Conservation (phyloP, 345 rosid genomes). For the Draba incana region DNA sequence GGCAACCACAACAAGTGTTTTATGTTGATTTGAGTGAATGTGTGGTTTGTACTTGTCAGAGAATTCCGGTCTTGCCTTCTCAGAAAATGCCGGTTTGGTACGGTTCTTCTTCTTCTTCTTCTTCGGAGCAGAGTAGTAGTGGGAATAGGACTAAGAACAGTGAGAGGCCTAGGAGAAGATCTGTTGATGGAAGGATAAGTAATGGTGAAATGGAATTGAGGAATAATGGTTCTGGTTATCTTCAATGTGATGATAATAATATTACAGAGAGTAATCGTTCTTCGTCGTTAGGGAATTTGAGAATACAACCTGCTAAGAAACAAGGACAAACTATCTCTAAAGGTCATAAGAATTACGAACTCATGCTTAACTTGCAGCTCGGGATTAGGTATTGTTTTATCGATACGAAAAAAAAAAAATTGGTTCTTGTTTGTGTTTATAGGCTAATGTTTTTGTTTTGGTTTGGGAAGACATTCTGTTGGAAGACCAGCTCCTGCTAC, state of each 20-base stretch:
- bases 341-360: conserved; percentile 96
- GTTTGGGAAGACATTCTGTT: conserved; percentile 69
- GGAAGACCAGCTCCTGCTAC: conserved; percentile 92
- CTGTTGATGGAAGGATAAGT: conserved; percentile 70
- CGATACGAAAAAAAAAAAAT: neutral
- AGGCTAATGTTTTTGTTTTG: neutral
- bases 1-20: conserved; percentile 83
- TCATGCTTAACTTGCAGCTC: conserved; percentile 96
- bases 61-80: conserved; percentile 67
- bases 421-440: neutral
- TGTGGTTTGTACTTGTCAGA: conserved; percentile 63
- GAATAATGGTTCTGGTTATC: conserved; percentile 51
- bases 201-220: conserved; percentile 49
- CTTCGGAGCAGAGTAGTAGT: conserved; percentile 42
- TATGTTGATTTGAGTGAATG: conserved; percentile 63
- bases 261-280: conserved; percentile 36
- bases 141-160: conserved; percentile 42
- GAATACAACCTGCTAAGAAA: conserved; percentile 62
- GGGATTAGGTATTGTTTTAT: conserved; percentile 76
- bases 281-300: conserved; percentile 43
- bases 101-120: conserved; percentile 27
- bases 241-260: conserved; percentile 51
- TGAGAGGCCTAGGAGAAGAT: conserved; percentile 58
- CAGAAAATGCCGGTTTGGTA: conserved; percentile 79
- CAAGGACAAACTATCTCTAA: conserved; percentile 86